Evolutionary conservation across 179 eudicot species (phyloP), one percentile per base, ranked within the genome.

Genomic region (Spergularia azorica): DNA sequence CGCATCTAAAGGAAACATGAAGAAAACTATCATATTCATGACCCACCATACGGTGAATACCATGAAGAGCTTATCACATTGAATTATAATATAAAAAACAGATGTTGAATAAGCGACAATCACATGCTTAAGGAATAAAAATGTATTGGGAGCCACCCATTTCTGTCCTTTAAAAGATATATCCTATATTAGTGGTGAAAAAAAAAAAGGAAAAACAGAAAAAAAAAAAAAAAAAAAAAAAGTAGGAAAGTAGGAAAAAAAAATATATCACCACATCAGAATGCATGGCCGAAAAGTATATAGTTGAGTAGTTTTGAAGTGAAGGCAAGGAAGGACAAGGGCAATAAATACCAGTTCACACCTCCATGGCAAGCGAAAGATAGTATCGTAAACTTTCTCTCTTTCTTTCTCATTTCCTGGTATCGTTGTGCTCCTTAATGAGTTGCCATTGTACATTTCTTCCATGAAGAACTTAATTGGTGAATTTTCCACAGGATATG

Each of bases 331-430:
- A 69, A 59, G 67, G 76, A 41, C 66, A 77, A 61, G 56, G 59
- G 66, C 48, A 73, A 48, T 13, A 56, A 79, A 82, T 95, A 95
- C 99, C 97, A 93, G 85, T 82, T 95, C 99, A 86, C 97, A 93
- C 78, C 99, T 94, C 99, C 99, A 95, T 65, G 99, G 99, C 89
- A 93, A 85, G 75, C 94, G 93, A 74, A 95, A 95, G 80, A 93
- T 95, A 59, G 99, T 95, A 72, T 93, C 95, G 77, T 95, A 95
- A 57, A 95, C 97, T 80, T 90, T 90, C 87, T 93, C 95, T 60
- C 99, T 88, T 75, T 95, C 97, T 84, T 91, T 89, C 76, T 95
- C 99, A 86, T 88, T 88, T 73, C 91, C 97, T 82, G 80, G 73
- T 64, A 87, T 83, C 54, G 95, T 94, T 17, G 99, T 95, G 82